Evolutionary conservation across 768 basidiomycete species (phyloP).

Genomic region (Floccularia luteovirens): DNA sequence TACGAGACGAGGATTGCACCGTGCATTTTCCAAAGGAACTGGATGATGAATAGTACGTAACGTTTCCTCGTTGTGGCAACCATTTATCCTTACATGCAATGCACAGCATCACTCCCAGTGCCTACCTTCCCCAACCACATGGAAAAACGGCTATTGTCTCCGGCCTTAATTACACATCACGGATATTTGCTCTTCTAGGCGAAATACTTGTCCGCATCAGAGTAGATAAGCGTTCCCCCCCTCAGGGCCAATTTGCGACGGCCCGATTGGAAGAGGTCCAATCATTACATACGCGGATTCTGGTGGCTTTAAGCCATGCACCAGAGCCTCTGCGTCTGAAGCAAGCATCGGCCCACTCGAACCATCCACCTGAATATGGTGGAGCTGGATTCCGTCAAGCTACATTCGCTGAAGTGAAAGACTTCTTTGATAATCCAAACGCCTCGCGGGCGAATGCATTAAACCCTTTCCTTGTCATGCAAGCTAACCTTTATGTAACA

Average conservation of each 20-base stretch:
- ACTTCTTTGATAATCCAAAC: conserved; percentile 89
- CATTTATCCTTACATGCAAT: conserved; percentile 17
- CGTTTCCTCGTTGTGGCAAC: conserved; percentile 15
- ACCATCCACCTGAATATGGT: conserved; percentile 51
- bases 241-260: conserved; percentile 79
- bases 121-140: conserved; percentile 81
- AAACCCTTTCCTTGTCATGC: conserved; percentile 88
- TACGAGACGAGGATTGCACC: conserved; percentile 88
- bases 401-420: conserved; percentile 83
- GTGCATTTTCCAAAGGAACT: conserved; percentile 83
- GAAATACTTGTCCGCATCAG: conserved; percentile 84
- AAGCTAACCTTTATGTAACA: conserved; percentile 88
- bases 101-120: conserved; percentile 71
- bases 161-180: conserved; percentile 81
- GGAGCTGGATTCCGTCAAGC: conserved; percentile 73
- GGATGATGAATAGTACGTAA: conserved; percentile 81
- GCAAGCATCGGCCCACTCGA: conserved; percentile 37
- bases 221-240: conserved; percentile 81
- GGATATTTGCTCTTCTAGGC: conserved; percentile 79
- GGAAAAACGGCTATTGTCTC: conserved; percentile 81
- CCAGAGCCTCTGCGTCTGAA: conserved; percentile 74
- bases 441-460: conserved; percentile 79
- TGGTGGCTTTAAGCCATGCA: conserved; percentile 65
- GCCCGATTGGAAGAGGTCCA: conserved; percentile 81
- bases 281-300: conserved; percentile 69